These are phyloP conservation scores for Vitis hybrid DNA, from an alignment of 177 flowering plant species.

Conservation along the genomic window DNA sequence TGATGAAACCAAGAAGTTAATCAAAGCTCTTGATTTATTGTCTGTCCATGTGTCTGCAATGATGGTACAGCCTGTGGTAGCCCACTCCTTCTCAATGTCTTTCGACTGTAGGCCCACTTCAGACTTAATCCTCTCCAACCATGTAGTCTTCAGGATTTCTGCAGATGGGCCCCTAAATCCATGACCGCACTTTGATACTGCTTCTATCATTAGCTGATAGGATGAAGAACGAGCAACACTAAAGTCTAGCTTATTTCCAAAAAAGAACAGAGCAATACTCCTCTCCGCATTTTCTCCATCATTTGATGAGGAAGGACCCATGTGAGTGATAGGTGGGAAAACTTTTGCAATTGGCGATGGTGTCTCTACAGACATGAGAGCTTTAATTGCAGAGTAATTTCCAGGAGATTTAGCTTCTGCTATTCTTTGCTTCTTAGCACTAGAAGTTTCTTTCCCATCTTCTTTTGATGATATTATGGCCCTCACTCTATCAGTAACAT, in stretches of 20 bases:
- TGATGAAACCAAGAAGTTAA: constrained; percentile 79
- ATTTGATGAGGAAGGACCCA: constrained; percentile 28
- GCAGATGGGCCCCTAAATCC: constrained; percentile 75
- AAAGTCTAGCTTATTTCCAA: too few species aligned
- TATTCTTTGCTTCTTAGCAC: constrained; percentile 48
- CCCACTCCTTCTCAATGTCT: too few species aligned
- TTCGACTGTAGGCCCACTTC: too few species aligned
- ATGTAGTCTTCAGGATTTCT: constrained; percentile 24
- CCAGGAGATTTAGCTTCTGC: constrained; percentile 47
- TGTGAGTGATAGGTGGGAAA: constrained; percentile 38
- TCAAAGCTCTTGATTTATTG: constrained; percentile 67
- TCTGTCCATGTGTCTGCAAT: constrained; percentile 84
- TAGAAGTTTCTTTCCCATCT: constrained; percentile 60
- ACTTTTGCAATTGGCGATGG: constrained; percentile 37
- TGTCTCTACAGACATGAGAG: constrained; percentile 40
- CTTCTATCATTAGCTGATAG: constrained; percentile 22
- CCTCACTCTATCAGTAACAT: constrained; percentile 75
- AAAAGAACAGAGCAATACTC: too few species aligned
- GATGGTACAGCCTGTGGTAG: too few species aligned
- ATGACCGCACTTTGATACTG: constrained; percentile 59
- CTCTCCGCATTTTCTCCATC: too few species aligned
- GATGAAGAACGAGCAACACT: too few species aligned
- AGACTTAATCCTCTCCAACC: too few species aligned
- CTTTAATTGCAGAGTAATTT: constrained; percentile 34
- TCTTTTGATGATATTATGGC: constrained; percentile 68